phyloP scores from a whole-genome alignment of 2,329 filamentous ascomycete genomes.

The Neonectria sp. region DNA sequence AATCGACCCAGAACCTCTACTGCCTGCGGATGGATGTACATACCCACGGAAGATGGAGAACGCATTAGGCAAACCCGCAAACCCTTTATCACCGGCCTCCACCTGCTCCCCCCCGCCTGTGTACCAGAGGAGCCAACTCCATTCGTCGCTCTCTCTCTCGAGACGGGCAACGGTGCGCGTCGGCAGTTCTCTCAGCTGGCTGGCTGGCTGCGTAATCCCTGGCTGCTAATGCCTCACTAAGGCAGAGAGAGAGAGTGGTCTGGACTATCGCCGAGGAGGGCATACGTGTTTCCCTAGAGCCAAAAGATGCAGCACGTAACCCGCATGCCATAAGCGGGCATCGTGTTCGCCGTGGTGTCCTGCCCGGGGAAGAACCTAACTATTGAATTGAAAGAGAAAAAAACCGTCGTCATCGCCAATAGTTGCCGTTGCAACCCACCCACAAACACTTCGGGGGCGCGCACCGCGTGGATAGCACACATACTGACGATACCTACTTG shows the following conservation, averaged over 20 bases:
- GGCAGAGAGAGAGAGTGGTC: background rate
- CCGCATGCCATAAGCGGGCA: conserved; percentile 12
- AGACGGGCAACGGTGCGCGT: background rate
- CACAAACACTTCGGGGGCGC: background rate
- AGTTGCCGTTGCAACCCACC: conserved; percentile 9
- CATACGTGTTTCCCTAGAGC: conserved; percentile 9
- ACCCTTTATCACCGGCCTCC: conserved; percentile 15
- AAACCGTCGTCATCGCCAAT: conserved; percentile 4
- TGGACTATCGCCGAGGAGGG: background rate
- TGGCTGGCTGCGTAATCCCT: background rate
- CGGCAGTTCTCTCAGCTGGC: background rate
- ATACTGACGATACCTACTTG: background rate
- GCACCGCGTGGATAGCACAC: background rate
- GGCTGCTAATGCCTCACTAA: conserved; percentile 9
- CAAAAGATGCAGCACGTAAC: conserved; percentile 8
- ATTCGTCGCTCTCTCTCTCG: background rate
- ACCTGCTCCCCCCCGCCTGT: background rate
- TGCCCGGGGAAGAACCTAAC: conserved; percentile 2
- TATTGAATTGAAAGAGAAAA: conserved; percentile 6
- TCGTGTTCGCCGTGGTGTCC: conserved; percentile 26
- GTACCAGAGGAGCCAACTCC: conserved; percentile 13
- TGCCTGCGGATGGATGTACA: background rate
- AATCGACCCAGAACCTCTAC: background rate
- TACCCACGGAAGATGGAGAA: background rate
- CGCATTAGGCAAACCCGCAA: conserved; percentile 13